These are phyloP conservation scores for Myriosclerotinia scirpicola DNA, from an alignment of 2,329 filamentous ascomycete genomes.

Conservation along the genomic window DNA sequence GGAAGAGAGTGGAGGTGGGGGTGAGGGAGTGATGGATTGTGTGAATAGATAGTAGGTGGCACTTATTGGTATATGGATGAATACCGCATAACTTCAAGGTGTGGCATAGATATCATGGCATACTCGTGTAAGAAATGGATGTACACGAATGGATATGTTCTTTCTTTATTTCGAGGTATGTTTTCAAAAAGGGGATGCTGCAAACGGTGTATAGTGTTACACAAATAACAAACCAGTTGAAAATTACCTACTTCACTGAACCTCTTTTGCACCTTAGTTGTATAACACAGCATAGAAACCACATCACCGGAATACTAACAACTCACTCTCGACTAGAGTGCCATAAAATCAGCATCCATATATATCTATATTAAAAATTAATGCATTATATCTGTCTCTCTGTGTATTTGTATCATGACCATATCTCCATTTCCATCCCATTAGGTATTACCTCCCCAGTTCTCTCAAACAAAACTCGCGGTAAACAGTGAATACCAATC, in stretches of 20 bases:
- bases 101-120: no score
- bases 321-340: background rate
- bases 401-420: background rate
- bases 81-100: no score
- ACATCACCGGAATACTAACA: background rate
- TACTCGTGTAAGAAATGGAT: background rate
- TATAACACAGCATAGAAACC: no score
- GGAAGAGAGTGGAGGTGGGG: no score
- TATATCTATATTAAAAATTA: slow-evolving; percentile 17
- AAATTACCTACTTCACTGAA: no score
- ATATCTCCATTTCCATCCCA: background rate
- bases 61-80: no score
- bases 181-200: background rate
- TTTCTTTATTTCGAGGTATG: background rate
- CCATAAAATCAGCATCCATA: background rate
- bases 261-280: no score
- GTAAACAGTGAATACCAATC: background rate
- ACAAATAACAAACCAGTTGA: background rate
- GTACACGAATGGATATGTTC: background rate
- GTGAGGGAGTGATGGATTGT: no score
- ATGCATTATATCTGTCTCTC: background rate
- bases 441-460: slow-evolving; percentile 1
- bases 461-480: background rate
- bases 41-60: no score
- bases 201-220: background rate